Evolutionary conservation across 257 asterid species (phyloP).

Genomic region (Nicotiana undulata): DNA sequence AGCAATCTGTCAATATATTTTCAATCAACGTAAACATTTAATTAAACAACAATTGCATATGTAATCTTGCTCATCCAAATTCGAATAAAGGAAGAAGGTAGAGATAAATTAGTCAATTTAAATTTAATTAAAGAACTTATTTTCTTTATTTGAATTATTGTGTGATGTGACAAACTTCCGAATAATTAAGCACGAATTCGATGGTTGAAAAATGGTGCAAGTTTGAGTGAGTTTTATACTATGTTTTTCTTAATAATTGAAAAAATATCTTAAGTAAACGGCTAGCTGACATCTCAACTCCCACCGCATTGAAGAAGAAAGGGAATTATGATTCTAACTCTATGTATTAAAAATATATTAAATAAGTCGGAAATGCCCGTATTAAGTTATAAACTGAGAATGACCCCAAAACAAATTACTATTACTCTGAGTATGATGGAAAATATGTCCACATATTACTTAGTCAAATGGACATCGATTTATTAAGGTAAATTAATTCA

Average conservation of each 20-base stretch:
- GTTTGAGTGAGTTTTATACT: not conserved
- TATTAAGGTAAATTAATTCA: not conserved
- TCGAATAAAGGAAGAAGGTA: not conserved
- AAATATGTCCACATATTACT: not conserved
- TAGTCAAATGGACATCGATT: not conserved
- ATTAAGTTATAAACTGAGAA: not conserved
- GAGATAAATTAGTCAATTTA: not conserved
- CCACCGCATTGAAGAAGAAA: not conserved
- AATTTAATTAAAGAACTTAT: not conserved
- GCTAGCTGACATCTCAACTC: not conserved
- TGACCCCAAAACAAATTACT: not conserved
- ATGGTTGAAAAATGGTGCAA: not conserved
- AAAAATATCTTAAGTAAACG: not conserved
- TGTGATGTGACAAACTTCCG: not conserved
- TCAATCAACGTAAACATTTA: not conserved
- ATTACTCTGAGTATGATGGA: not conserved
- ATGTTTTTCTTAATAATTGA: not conserved
- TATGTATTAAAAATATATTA: not conserved
- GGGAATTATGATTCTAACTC: not conserved
- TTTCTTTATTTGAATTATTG: not conserved
- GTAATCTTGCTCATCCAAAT: not conserved
- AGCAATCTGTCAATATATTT: constrained; percentile 52
- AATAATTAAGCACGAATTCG: not conserved
- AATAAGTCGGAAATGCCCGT: not conserved
- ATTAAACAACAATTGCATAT: not conserved